Base-by-base conservation (phyloP, 495 filamentous ascomycete genomes). In the Aspergillus cavernicola region DNA sequence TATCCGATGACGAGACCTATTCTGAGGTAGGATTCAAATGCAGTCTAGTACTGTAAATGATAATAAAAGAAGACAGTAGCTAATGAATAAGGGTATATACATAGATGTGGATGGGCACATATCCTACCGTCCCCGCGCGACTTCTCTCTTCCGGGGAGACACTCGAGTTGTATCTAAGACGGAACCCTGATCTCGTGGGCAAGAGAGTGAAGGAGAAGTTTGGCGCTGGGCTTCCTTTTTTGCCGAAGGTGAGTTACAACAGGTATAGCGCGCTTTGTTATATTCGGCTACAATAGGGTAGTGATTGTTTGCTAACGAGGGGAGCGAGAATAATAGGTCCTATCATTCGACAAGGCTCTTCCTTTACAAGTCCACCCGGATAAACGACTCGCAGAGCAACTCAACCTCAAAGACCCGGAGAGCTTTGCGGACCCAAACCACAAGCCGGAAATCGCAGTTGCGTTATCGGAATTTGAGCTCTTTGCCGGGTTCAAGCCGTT, bases 401-500 rank as follows among this genome's bases (percentile, higher is more conserved):
- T 91, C 3, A 50, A 39, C 35, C 33, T 50, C 50, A 50, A 81
- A 58, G 79, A 90, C 56, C 84, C 86, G 0, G 63, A 81, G 9
- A 76, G 79, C 45, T 91, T 85, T 62, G 79, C 79, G 7, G 87
- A 93, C 55, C 69, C 75, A 15, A 92, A 90, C 64, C 86, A 91
- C 68, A 92, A 92, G 65, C 88, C 88, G 1, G 88, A 93, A 62
- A 92, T 92, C 28, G 87, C 87, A 4, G 72, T 93, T 12, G 85
- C 87, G 0, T 67, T 92, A 0, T 78, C 80, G n/a, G 79, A 83
- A 15, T 92, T 92, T 61, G 87, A 92, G 64, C 82, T 88, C 0
- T 92, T 92, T 60, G 82, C 81, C 13, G 87, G 87, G 40, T 92
- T 81, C 71, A 90, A 89, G 55, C 83, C 86, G 6, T 35, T 39